Conservation (phyloP, 495 filamentous ascomycete species). For the Apodospora peruviana region DNA sequence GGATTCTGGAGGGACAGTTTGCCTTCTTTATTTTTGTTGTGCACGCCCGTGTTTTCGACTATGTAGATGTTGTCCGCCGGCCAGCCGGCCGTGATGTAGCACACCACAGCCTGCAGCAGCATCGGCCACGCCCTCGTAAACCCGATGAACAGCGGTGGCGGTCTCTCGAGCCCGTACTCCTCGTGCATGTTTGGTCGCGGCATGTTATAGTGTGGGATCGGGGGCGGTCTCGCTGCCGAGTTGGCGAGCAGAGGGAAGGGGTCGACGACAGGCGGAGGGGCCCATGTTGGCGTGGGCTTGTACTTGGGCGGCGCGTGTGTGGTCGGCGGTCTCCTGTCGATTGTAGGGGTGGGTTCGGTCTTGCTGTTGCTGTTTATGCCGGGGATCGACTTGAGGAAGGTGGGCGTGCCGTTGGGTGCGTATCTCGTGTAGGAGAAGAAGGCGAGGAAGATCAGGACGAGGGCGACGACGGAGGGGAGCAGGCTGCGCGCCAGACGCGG, state of each 20-base stretch:
- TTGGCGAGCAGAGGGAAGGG: constrained; percentile 33
- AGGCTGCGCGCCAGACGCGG: constrained; percentile 1
- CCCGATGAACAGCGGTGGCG: constrained; percentile 53
- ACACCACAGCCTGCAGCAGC: constrained; percentile 53
- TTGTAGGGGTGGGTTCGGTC: constrained; percentile 1
- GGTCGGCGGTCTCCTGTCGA: constrained; percentile 17
- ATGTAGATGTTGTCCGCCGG: constrained; percentile 55
- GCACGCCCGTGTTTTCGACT: constrained; percentile 59
- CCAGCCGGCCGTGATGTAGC: constrained; percentile 58
- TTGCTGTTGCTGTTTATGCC: constrained; percentile 11
- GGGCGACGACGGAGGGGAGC: not conserved
- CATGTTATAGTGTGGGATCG: constrained; percentile 38
- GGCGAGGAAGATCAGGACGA: constrained; percentile 18
- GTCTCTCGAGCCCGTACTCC: constrained; percentile 27
- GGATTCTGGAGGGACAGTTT: constrained; percentile 53
- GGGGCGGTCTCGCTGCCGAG: constrained; percentile 27
- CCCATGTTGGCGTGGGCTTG: constrained; percentile 30
- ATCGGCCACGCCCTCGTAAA: constrained; percentile 57
- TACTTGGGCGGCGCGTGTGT: constrained; percentile 24
- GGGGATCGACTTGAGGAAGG: constrained; percentile 18
- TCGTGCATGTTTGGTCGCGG: constrained; percentile 26
- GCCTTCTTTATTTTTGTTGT: constrained; percentile 48
- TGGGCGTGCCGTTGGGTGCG: constrained; percentile 1
- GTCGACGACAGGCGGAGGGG: constrained; percentile 29
- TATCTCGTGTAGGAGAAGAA: constrained; percentile 15